Evolutionary conservation across 495 filamentous ascomycete genomes (phyloP), one percentile per base, ranked within the genome.

Genomic region (Thozetella sp.): DNA sequence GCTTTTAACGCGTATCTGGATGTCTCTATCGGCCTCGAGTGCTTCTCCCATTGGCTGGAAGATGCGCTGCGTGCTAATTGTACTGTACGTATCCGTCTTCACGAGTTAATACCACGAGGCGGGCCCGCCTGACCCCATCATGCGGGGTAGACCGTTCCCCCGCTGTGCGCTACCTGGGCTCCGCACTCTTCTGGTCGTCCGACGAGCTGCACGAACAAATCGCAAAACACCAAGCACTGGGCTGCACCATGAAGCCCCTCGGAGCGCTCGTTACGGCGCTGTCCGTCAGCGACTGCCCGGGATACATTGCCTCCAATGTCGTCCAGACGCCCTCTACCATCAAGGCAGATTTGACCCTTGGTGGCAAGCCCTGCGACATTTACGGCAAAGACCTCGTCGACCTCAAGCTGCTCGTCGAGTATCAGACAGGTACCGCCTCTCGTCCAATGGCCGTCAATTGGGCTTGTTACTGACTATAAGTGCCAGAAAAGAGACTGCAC

Each of bases 401-500:
- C 37, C 72, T 96, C 62, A 87, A 78, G 61, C 68, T 96, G 50
- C 71, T 86, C 15, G 91, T 93, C 40, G 87, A 89, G 48, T 93
- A 93, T 60, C 87, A 96, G 67, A 88, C 85, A 2, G 82, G 91
- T 93, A 66, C 20, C n/a, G 1, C 3, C 19, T 20, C 13, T 48
- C 37, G 27, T 11, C 59, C 22, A 17, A 2, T 6, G 51, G 12
- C 30, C 17, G 9, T 10, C 51, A 9, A 52, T n/a, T n/a, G 22
- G 3, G n/a, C 51, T 26, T 51, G 6, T 46, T 13, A 53, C 2
- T 0, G 13, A 12, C 45, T 0, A 54, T 64, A 55, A 73, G 53
- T 17, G n/a, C 22, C 23, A 93, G 90, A 90, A 30, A 78, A 83
- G 17, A 88, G 93, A 3, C 85, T 96, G 1, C 93, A 95, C 69